Evolutionary conservation across 2,329 filamentous ascomycete genomes (phyloP), one percentile per base, ranked within the genome.

Genomic region (Ophiostoma pallidulum): DNA sequence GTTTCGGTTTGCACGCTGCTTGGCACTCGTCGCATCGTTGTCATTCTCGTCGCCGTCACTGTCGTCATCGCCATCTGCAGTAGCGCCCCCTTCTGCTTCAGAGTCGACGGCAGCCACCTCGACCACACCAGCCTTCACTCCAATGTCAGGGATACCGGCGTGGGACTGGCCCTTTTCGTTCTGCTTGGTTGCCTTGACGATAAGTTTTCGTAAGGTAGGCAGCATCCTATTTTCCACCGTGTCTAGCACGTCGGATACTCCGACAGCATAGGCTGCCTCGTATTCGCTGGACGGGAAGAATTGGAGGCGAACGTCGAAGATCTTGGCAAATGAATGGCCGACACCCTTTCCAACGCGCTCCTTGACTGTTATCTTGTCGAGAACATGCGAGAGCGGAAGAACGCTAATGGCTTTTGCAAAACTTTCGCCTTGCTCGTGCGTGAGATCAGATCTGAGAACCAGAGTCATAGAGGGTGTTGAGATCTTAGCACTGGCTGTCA

Each of bases 341-440:
- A 78, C 67, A 35, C 87, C 88, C 50, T 77, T 75, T 12, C 86
- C 86, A 45, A 91, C 78, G 24, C 76, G 79, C 66, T 98, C 94
- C 45, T 80, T 82, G 19, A 97, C 85, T 2, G 75, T 79, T 13
- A 88, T 84, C 54, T 82, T 81, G 61, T 97, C 86, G 26, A 96
- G 68, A 31, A 98, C 79, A 57, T 94, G 84, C 0, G 86, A 82
- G 37, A 98, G 73, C 4, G 85, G 86, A 38, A 97, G 75, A 52
- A 85, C 81, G 60, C 86, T 94, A 60, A 97, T 94, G 22, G 82
- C 85, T 69, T 98, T 98, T 41, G 90, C 84, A 60, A 98, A 97
- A 41, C 74, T 77, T 58, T 89, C 80, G 8, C 79, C 80, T 46
- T 90, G 77, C 4, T 80, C 74, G 29, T 74, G 69, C 1, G 80